These are phyloP conservation scores for Diophrys sp. DNA, from an alignment of 73 alveolate species.

Conservation along the genomic window DNA sequence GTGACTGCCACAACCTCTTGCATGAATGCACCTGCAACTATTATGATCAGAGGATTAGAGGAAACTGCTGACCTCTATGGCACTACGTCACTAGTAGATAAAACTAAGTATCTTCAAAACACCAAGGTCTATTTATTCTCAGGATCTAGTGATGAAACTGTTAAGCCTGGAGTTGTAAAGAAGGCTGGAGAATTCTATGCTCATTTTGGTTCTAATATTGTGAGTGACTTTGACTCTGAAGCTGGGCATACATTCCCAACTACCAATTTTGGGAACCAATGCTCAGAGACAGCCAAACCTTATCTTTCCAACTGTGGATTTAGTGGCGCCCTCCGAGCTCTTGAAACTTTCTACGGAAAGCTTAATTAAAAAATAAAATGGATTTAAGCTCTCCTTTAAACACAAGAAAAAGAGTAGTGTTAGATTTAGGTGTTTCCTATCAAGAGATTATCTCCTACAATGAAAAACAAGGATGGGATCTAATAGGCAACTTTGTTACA, in stretches of 20 bases:
- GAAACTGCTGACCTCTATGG: neutral
- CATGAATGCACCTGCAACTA: slow-evolving; percentile 2
- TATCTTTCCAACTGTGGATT: slow-evolving; percentile 45
- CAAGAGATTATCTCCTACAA: no score
- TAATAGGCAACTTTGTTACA: no score
- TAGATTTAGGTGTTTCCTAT: no score
- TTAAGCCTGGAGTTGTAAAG: slow-evolving; percentile 28
- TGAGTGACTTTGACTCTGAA: slow-evolving; percentile 11
- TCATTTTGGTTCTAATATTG: slow-evolving; percentile 18
- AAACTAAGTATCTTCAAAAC: slow-evolving; percentile 11
- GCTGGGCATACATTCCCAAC: slow-evolving; percentile 62
- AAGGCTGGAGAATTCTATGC: slow-evolving; percentile 12
- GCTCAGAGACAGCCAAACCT: slow-evolving; percentile 41
- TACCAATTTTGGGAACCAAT: slow-evolving; percentile 24
- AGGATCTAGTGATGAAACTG: slow-evolving; percentile 41
- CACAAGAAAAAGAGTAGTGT: no score
- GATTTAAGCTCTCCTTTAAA: no score
- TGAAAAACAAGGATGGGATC: no score
- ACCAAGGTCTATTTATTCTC: slow-evolving; percentile 32
- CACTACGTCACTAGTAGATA: slow-evolving; percentile 4
- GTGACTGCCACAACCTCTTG: slow-evolving; percentile 36
- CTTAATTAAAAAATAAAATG: no score
- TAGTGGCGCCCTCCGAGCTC: slow-evolving; percentile 29
- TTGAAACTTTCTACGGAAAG: slow-evolving; percentile 5
- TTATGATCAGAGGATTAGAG: slow-evolving; percentile 4